These are phyloP conservation scores for Aureobasidium pullulans DNA, from an alignment of 2,329 filamentous ascomycete genomes.

Conservation along the genomic window DNA sequence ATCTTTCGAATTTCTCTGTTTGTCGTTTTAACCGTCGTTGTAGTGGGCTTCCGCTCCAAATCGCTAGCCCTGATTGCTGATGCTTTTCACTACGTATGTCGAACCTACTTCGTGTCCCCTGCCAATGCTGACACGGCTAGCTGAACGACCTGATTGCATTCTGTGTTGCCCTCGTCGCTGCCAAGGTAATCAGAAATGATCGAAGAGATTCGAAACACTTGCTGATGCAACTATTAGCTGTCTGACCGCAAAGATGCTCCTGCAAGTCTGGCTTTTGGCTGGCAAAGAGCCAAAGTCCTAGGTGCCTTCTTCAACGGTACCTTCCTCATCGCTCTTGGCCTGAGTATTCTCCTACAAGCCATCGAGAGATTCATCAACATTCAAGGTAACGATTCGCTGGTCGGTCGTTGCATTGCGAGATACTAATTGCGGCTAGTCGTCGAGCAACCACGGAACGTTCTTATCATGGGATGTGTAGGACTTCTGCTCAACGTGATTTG, in stretches of 20 bases:
- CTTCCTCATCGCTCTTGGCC: constrained; percentile 62
- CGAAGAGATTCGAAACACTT: constrained; percentile 11
- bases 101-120: neutral
- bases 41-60: constrained; percentile 61
- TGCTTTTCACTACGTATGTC: constrained; percentile 66
- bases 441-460: constrained; percentile 56
- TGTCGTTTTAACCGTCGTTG: neutral
- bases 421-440: constrained; percentile 43
- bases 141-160: constrained; percentile 66
- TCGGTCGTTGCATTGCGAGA: constrained; percentile 33
- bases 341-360: constrained; percentile 67
- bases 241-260: constrained; percentile 51
- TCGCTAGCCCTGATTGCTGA: constrained; percentile 69
- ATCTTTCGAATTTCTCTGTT: neutral
- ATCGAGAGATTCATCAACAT: constrained; percentile 61
- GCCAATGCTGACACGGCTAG: constrained; percentile 30
- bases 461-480: constrained; percentile 63
- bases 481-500: constrained; percentile 61
- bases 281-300: constrained; percentile 64
- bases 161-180: constrained; percentile 56
- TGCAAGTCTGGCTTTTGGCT: constrained; percentile 61
- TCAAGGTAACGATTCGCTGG: neutral
- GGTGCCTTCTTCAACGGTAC: constrained; percentile 77
- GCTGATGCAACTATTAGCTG: constrained; percentile 32
- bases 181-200: constrained; percentile 41